These are phyloP conservation scores for Pseudocercospora fijiensis DNA, from an alignment of 2,329 filamentous ascomycete genomes.

Conservation along the genomic window DNA sequence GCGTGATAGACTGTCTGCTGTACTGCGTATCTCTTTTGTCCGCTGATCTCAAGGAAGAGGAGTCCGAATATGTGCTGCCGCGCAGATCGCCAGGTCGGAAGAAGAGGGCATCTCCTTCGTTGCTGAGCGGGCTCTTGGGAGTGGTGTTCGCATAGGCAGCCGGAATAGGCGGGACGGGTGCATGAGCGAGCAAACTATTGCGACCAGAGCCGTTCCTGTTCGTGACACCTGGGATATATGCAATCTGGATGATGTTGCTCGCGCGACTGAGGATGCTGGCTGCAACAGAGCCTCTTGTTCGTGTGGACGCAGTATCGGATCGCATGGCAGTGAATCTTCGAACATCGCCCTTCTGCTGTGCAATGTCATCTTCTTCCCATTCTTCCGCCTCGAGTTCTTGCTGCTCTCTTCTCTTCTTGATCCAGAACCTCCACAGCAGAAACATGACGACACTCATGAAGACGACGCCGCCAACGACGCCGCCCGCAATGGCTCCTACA, in stretches of 20 bases:
- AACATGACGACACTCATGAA: slow-evolving; percentile 73
- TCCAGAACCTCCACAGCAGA: slow-evolving; percentile 81
- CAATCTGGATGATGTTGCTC: slow-evolving; percentile 99
- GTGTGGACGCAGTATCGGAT: slow-evolving; percentile 74
- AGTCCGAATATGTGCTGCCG: slow-evolving; percentile 84
- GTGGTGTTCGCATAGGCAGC: slow-evolving; percentile 53
- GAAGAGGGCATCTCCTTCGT: slow-evolving; percentile 76
- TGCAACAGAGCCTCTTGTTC: slow-evolving; percentile 77
- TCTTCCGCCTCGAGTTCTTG: slow-evolving; percentile 55
- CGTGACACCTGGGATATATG: slow-evolving; percentile 88
- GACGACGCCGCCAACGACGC: slow-evolving; percentile 81
- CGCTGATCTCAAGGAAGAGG: slow-evolving; percentile 52
- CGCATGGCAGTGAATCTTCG: slow-evolving; percentile 57
- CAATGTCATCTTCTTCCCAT: slow-evolving; percentile 57
- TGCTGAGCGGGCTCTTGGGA: slow-evolving; percentile 54
- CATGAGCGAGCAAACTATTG: slow-evolving; percentile 42
- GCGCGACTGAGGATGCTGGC: slow-evolving; percentile 93
- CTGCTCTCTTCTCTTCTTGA: slow-evolving; percentile 73
- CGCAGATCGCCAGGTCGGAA: slow-evolving; percentile 88
- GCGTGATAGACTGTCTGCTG: slow-evolving; percentile 50
- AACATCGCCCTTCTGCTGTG: slow-evolving; percentile 54
- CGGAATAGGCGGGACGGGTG: slow-evolving; percentile 92
- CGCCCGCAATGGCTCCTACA: slow-evolving; percentile 83
- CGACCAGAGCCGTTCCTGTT: slow-evolving; percentile 75
- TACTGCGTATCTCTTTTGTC: slow-evolving; percentile 39